phyloP scores from a whole-genome alignment of 805 yeast species.

The Lachancea lanzarotensis region DNA sequence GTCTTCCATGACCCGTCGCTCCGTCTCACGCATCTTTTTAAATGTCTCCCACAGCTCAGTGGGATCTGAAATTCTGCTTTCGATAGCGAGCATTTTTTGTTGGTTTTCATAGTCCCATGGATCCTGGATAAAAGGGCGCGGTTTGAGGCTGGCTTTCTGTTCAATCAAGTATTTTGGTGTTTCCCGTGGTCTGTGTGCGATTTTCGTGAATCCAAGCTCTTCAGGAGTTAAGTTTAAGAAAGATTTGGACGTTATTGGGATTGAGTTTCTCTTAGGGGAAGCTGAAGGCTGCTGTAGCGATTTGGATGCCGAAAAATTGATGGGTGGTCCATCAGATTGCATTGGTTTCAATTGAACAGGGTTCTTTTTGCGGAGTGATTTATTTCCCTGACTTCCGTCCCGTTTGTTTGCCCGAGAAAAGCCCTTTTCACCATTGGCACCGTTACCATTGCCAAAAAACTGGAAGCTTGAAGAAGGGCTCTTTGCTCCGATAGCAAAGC shows the following conservation, averaged over 20 bases:
- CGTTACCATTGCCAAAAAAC: conserved; percentile 11
- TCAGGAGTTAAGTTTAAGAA: conserved; percentile 14
- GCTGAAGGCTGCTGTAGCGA: not conserved
- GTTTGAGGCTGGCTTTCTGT: conserved; percentile 33
- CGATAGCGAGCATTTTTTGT: conserved; percentile 47
- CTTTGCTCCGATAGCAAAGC: conserved; percentile 18
- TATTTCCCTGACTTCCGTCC: conserved; percentile 4
- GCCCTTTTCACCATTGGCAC: conserved; percentile 8
- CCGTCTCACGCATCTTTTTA: conserved; percentile 65
- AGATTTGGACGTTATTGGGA: not conserved
- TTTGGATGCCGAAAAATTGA: too few species aligned
- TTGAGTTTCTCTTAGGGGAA: not conserved
- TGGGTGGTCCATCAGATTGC: too few species aligned
- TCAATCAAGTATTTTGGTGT: conserved; percentile 34
- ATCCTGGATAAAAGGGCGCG: conserved; percentile 32
- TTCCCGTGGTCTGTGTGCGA: conserved; percentile 21
- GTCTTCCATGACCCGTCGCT: conserved; percentile 71
- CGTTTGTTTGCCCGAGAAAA: conserved; percentile 1
- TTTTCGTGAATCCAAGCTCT: conserved; percentile 17
- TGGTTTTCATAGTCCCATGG: conserved; percentile 80
- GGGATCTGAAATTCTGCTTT: conserved; percentile 46
- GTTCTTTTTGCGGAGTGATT: too few species aligned
- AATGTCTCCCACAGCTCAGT: conserved; percentile 72
- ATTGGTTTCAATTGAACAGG: too few species aligned
- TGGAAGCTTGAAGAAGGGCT: conserved; percentile 14